Evolutionary conservation across 2,329 filamentous ascomycete genomes (phyloP), one percentile per base, ranked within the genome.

Genomic region (Fusarium oxysporum): DNA sequence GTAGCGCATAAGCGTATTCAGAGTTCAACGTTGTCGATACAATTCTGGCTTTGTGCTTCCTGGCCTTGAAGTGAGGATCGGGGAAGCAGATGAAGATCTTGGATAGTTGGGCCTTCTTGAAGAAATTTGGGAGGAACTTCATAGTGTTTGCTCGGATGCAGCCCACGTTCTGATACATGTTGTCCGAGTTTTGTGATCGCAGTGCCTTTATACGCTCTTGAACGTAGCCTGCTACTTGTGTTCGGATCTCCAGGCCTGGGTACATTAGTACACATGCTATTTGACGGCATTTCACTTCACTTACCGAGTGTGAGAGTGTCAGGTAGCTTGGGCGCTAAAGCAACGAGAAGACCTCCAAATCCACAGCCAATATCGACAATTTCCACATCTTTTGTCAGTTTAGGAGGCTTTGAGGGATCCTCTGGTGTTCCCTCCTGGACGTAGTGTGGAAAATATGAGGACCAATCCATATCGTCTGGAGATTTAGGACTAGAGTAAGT

Each of bases 111-210:
- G 84, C 86, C 78, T 92, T 93, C 61, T 84, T 85, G 86, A 99
- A 98, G 86, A 98, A 97, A 80, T 99, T 98, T 70, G 97, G 96
- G n/a, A 99, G 86, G 82, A 98, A 99, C 82, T 99, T 99, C 96
- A 99, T 99, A 9, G 94, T 94, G 85, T 99, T 99, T 74, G 94
- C 93, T 70, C 96, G 92, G 53, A 99, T 86, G 80, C 94, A 97
- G 38, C 93, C 91, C 60, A 96, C 92, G 81, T 99, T 99, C 79
- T 97, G 92, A 81, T 94, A 98, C 51, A 85, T 82, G 56, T 83
- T 82, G 10, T 85, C 84, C 10, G 84, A 78, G 72, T 89, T 88
- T 78, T 95, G 91, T 17, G 86, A 84, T 8, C 96, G 91, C 23
- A 98, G 87, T 8, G 95, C 96, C 74, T 90, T 90, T 80, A 97